phyloP scores from a whole-genome alignment of 805 yeast species.

The Starmerella ratchasimensis region DNA sequence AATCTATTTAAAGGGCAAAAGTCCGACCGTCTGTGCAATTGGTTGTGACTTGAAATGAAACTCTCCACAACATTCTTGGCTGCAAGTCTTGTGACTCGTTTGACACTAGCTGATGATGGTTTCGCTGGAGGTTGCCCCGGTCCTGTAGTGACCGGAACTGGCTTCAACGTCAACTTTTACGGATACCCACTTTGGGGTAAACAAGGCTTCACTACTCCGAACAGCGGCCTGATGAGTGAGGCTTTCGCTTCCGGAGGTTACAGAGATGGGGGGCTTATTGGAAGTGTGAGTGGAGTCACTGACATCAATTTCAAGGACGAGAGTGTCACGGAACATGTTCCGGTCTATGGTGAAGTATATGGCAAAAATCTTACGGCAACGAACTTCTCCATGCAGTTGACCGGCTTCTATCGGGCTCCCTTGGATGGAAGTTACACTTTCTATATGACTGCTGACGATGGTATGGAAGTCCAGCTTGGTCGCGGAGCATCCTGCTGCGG shows the following conservation, averaged over 20 bases:
- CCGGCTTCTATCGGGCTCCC: conserved; percentile 1
- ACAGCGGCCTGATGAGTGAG: not conserved
- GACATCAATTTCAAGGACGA: not conserved
- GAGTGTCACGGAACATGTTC: not conserved
- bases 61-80: too few species aligned
- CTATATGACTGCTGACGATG: conserved; percentile 2
- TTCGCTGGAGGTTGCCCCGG: not conserved
- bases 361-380: not conserved
- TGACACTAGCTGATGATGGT: too few species aligned
- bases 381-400: not conserved
- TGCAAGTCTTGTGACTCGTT: too few species aligned
- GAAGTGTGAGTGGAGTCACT: not conserved
- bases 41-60: too few species aligned
- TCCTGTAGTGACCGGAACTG: not conserved
- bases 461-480: conserved; percentile 2
- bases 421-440: not conserved
- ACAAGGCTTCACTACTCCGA: not conserved
- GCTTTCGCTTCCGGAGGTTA: not conserved
- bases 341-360: not conserved
- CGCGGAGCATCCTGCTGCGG: conserved; percentile 3
- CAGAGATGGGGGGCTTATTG: not conserved
- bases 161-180: conserved; percentile 1
- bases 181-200: not conserved
- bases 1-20: too few species aligned
- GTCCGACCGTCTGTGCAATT: too few species aligned